Conservation (phyloP, 345 rosid species). For the Brassica juncea region DNA sequence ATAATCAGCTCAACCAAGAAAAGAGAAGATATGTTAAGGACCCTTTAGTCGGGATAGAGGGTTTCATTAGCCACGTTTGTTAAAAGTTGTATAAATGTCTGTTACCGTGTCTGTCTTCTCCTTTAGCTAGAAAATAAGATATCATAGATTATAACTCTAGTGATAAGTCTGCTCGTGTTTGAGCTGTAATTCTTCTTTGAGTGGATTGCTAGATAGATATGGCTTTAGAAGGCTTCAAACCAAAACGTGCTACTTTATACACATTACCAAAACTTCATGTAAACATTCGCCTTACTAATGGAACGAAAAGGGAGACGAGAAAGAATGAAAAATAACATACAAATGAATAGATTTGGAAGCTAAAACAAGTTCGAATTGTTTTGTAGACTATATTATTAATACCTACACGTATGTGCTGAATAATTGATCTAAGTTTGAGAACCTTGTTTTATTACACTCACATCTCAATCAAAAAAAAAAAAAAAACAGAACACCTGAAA, state of each 20-base stretch:
- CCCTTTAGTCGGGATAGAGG: no score
- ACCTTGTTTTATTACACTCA: constrained; percentile 3
- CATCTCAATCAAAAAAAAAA: background rate
- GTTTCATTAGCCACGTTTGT: no score
- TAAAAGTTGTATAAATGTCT: no score
- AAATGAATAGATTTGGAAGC: background rate
- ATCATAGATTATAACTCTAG: background rate
- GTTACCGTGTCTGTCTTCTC: background rate
- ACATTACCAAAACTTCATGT: background rate
- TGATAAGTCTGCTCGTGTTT: background rate
- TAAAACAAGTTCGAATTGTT: background rate
- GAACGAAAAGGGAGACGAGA: background rate
- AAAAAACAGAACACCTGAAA: background rate
- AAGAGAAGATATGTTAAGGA: no score
- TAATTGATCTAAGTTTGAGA: background rate
- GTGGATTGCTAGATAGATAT: background rate
- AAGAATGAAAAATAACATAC: constrained; percentile 5
- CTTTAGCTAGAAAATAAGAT: background rate
- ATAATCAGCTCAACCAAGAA: no score
- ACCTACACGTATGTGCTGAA: constrained; percentile 5
- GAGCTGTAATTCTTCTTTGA: background rate
- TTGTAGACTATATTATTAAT: background rate
- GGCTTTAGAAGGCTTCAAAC: background rate
- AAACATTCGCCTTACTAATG: background rate
- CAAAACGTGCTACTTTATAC: background rate